Evolutionary conservation across 2,329 filamentous ascomycete species (phyloP), one percentile per base, ranked within the genome.

Genomic region (Nemania bipapillata): DNA sequence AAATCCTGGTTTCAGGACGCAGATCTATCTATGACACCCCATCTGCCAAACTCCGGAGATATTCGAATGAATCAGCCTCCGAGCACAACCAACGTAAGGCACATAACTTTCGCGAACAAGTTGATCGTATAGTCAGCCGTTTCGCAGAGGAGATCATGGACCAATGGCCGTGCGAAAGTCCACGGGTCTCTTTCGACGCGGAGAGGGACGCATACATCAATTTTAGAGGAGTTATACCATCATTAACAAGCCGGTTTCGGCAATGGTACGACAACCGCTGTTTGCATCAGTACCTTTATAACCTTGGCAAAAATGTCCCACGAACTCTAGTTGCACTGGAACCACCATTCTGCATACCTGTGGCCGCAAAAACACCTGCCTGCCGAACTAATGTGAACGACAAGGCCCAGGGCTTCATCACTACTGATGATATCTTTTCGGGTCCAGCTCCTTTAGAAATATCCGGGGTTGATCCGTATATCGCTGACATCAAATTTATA

Each of bases 91-190:
- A 28, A 20, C 40, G 53, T 3, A 52, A 26, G 40, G 1, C 20
- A 20, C 2, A 8, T 1, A 8, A 1, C 4, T 65, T 32, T 5
- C 4, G 40, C 26, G 4, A 35, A 1, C 4, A 15, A 0, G 24
- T 15, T 9, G 11, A 30, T 28, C 8, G 7, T 4, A 35, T 20
- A 0, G 17, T 54, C 1, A 8, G 22, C 2, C 22, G 12, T 47
- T 70, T 73, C 26, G 53, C 32, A 1, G 2, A 28, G 12, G 30
- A 6, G 20, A 28, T 68, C 7, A 30, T 35, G 2, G 17, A 17
- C 1, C 60, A 64, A 22, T 68, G 65, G 65, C 65, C 65, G 7
- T 45, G 49, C 24, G 24, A 50, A 35, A 58, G 1, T 12, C 45
- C 53, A 32, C 17, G 20, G 2, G 4, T 8, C 3, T 22, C 50